These are phyloP conservation scores for Pichia occidentalis DNA, from an alignment of 805 yeast species.

Conservation along the genomic window DNA sequence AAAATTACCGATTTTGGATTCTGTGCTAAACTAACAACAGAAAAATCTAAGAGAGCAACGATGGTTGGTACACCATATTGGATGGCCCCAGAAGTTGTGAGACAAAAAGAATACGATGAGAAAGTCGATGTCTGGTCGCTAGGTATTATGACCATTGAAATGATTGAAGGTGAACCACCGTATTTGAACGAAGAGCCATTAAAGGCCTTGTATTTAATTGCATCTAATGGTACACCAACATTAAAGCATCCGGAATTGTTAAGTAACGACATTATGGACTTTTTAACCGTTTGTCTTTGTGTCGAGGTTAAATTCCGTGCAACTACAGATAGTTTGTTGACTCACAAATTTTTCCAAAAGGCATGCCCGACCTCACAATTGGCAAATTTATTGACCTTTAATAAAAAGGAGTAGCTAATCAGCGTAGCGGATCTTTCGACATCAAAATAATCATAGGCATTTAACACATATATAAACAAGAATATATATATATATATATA, in stretches of 20 bases:
- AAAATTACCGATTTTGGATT: conserved; percentile 94
- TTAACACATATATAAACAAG: background rate
- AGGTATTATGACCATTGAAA: conserved; percentile 97
- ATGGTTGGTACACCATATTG: conserved; percentile 99
- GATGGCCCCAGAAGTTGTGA: conserved; percentile 99
- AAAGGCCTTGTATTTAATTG: conserved; percentile 87
- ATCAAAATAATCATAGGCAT: too few species aligned
- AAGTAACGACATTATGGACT: conserved; percentile 72
- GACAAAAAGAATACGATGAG: conserved; percentile 91
- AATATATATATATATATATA: too few species aligned
- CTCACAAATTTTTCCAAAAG: conserved; percentile 63
- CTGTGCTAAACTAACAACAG: conserved; percentile 87
- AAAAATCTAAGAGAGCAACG: conserved; percentile 83
- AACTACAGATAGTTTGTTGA: conserved; percentile 76
- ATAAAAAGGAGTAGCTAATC: conserved; percentile 15
- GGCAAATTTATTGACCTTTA: conserved; percentile 44
- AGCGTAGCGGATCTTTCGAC: too few species aligned
- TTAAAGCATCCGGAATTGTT: conserved; percentile 75
- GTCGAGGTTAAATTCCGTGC: conserved; percentile 93
- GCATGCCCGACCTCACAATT: conserved; percentile 57
- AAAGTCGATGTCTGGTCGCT: conserved; percentile 97
- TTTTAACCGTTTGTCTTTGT: conserved; percentile 84
- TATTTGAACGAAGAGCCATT: conserved; percentile 93
- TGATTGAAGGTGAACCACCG: conserved; percentile 99
- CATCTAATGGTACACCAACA: conserved; percentile 94